Base-by-base conservation (phyloP, 192 early-diverging fungal species). In the Rhizophagus prolifer region DNA sequence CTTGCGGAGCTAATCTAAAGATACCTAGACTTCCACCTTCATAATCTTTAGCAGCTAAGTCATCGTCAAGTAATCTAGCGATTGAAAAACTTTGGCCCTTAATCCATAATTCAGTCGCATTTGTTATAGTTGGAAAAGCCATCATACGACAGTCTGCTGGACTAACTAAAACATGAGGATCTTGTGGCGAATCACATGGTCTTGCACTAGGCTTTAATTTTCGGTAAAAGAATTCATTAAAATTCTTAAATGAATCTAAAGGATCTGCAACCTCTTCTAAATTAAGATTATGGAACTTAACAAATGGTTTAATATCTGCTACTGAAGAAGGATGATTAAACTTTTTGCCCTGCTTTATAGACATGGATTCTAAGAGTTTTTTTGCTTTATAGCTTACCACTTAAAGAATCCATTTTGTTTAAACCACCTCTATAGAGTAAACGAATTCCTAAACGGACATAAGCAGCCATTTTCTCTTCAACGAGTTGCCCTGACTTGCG, bases 161-260 rank as follows among this genome's bases (percentile, higher is more conserved):
- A 72, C 88, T 91, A 9, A 94, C 90, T 1, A 86, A 84, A 2
- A 93, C 89, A 4, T 65, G 62, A 9, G 86, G 83, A 54, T 92
- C 75, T 10, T 84, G 79, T 19, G 85, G 82, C 5, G 77, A 81
- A 13, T 77, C 79, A 41, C 84, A 79, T 8, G 76, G 72, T 10
- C 94, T 83, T 2, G 91, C 85, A 19, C 71, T 80, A 6, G 90
- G 88, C 78, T 93, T 94, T 54, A 95, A 83, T 36, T 90, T 91
- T 16, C 94, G 88, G 79, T 92, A 94, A 79, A 94, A 95, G 83
- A 95, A 95, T 80, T 94, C 90, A 81, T 95, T 95, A 76, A 95
- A 94, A 46, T 82, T 94, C 34, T 86, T 83, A 68, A 92, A 95
- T 44, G 79, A 85, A 23, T 88, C 81, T 31, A 93, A 60, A 7